Conservation (phyloP, 371 early-diverging fungal species). For the Mucor racemosus region DNA sequence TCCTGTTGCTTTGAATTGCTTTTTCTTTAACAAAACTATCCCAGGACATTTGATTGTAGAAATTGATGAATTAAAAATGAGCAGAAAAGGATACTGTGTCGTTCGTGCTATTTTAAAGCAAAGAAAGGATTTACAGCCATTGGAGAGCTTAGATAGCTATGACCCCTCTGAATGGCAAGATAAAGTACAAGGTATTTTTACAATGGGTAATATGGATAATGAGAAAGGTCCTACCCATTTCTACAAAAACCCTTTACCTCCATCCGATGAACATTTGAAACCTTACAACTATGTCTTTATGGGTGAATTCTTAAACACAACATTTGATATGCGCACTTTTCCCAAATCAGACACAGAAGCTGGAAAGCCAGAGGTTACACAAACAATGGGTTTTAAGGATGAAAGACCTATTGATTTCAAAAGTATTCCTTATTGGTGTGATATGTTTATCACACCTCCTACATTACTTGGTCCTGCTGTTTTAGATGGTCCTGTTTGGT, state of each 20-base stretch:
- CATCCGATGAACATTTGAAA: conserved; percentile 21
- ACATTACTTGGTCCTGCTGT: conserved; percentile 32
- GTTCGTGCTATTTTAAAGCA: conserved; percentile 39
- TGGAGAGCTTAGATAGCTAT: conserved; percentile 22
- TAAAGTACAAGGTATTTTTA: conserved; percentile 41
- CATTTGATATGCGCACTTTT: conserved; percentile 13
- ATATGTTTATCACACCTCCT: conserved; percentile 51
- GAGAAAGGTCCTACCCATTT: conserved; percentile 40
- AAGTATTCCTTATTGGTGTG: conserved; percentile 49
- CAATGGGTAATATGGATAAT: conserved; percentile 49
- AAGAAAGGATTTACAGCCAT: conserved; percentile 22
- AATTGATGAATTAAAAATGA: conserved; percentile 42
- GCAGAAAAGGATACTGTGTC: conserved; percentile 47
- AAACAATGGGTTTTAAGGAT: conserved; percentile 39
- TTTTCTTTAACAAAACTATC: conserved; percentile 44
- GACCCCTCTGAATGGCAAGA: conserved; percentile 29
- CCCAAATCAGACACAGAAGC: background rate
- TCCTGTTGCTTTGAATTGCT: conserved; percentile 49
- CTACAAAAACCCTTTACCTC: conserved; percentile 29
- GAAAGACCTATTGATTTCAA: conserved; percentile 45
- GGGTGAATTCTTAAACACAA: conserved; percentile 28
- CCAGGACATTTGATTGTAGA: conserved; percentile 39
- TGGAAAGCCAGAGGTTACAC: conserved; percentile 45
- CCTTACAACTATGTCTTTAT: conserved; percentile 38
- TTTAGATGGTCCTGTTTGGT: conserved; percentile 43